Evolutionary conservation across 192 early-diverging fungal species (phyloP), one percentile per base, ranked within the genome.

Genomic region (Chytriomyces sp.): DNA sequence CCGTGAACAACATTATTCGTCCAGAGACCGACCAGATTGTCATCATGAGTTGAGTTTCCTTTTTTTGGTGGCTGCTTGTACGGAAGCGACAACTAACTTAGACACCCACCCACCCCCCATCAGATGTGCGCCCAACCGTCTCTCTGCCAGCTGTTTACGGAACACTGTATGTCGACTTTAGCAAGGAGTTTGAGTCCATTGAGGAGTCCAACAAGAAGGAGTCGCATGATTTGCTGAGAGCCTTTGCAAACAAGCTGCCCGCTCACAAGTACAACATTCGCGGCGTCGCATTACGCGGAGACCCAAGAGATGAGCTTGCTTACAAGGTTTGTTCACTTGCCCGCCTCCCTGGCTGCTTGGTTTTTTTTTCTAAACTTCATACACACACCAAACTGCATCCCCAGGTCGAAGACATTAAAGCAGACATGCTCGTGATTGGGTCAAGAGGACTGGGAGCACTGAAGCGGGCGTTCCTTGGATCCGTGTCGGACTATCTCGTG

Each of bases 281-380:
- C 9, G 77, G 68, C 1, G 69, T 78, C 20, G 77, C 77, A 7
- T 35, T 35, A 35, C 35, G 35, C 4, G 35, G 91, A 2, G 91
- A 93, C 78, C 77, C 91, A 7, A 81, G 88, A 23, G 81, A 84
- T 35, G 91, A 92, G 68, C 70, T 93, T 60, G 83, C 88, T 28
- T 78, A 82, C 47, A 93, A 93, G 65, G 83, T 85, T 11, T 11
- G 57, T 10, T 86, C 90, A 45, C 74, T 93, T 9, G 79, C 93
- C 44, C 74, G 93, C 64, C 91, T 90, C 16, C 84, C 84, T 26
- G 83, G 90, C 43, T 90, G 91, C 16, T 72, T 88, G 70, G 88
- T 90, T 1, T 35, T 35, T 35, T 35, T 35, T 35, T 35, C 35
- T 35, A 35, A 35, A 2, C 35, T 35, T 35, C 35, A 35, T 35